Evolutionary conservation across 78 protist genomes (phyloP), one percentile per base, ranked within the genome.

Genomic region (Mantamonas sphyraenae): DNA sequence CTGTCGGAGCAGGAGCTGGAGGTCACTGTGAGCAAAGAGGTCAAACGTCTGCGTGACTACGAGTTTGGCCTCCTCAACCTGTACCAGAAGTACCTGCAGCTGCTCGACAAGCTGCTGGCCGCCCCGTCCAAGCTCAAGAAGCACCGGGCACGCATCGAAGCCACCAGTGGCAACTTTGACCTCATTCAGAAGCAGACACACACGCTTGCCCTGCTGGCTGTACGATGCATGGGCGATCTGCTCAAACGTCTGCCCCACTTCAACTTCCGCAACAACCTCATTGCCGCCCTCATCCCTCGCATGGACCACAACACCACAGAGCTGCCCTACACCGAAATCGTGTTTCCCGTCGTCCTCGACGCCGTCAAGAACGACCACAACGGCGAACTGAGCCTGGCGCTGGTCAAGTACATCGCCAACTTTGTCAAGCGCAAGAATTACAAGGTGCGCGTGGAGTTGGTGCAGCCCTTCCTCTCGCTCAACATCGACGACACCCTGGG

Each of bases 1-100:
- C 72, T 55, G 31, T 60, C 82, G 20, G 42, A 43, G 2, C 39
- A 66, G 62, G 82, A 77, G 50, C 7, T 24, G 50, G 9, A 7
- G 42, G 61, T 26, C 50, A 65, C 57, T 50, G 68, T 77, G 28
- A 68, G 76, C 38, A 77, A 77, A 43, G 82, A 68, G 34, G 82
- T 77, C 0, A 37, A 33, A 2, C 19, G 2, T 33, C 74, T 51
- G 45, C 74, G 74, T 12, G 28, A 12, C n/a, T 68, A 42, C 33
- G 82, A 77, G 66, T 68, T 34, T 0, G 62, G 57, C 20, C 39
- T 77, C 22, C 57, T 77, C 37, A 1, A 17, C 14, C 10, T 39
- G 22, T 77, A 77, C 59, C 68, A 77, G 53, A 8, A 20, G 10
- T 77, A 56, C 35, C 62, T 77, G 64, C 75, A 77, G 70, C 40